These are phyloP conservation scores for Pseudogymnoascus sp. DNA, from an alignment of 2,329 filamentous ascomycete species.

Conservation along the genomic window DNA sequence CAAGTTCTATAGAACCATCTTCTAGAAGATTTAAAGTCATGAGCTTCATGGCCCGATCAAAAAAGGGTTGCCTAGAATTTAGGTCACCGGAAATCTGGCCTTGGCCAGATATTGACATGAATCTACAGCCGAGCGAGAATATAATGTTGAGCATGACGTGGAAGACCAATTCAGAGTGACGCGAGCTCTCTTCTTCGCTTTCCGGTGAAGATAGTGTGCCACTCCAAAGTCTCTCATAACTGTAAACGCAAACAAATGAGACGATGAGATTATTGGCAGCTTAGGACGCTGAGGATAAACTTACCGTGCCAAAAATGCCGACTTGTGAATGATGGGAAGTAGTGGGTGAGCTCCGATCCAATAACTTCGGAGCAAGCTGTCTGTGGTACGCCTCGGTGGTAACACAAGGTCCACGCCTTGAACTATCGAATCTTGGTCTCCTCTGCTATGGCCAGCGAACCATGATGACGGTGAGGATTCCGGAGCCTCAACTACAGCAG, in stretches of 20 bases:
- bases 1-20: constrained; percentile 18
- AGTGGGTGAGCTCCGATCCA: background rate
- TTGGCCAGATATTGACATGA: constrained; percentile 11
- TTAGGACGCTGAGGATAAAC: background rate
- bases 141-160: constrained; percentile 20
- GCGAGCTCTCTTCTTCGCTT: background rate
- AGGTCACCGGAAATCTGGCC: background rate
- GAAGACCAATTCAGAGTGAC: constrained; percentile 11
- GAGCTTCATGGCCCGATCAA: constrained; percentile 15
- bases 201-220: background rate
- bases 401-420: background rate
- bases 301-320: background rate
- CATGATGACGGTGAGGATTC: background rate
- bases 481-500: background rate
- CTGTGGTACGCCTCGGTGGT: background rate
- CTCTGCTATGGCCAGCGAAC: background rate
- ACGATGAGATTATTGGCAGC: background rate
- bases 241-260: background rate
- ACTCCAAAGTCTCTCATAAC: background rate
- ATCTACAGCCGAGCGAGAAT: constrained; percentile 20
- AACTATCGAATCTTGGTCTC: background rate
- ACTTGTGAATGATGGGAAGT: constrained; percentile 9
- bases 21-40: constrained; percentile 14
- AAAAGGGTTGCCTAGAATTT: constrained; percentile 11
- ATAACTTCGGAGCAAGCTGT: constrained; percentile 1